Base-by-base conservation (phyloP, 148 eudicot species). In the Heliosperma pusillum region DNA sequence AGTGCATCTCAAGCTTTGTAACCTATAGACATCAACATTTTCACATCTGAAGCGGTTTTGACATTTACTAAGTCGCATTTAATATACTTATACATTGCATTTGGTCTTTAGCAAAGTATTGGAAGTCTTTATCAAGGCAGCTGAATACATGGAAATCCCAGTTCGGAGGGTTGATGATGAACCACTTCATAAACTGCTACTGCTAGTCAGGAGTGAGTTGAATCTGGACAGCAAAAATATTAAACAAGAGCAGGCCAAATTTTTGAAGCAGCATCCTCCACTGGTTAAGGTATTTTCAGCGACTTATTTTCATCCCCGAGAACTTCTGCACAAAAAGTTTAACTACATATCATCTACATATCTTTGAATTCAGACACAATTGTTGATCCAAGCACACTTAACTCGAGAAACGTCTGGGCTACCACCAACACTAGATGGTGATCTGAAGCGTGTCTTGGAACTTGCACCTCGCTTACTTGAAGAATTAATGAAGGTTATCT, bases 261-360 rank as follows among this genome's bases (percentile, higher is more conserved):
- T 95, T 86, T 88, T 92, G 93, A 95, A 95, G 91, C 98, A 95
- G 78, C 98, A 95, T 83, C 98, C 98, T 3, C 93, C 85, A 42
- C 77, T 90, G 68, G 97, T 92, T 62, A 95, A 95, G 97, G 98
- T 95, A 82, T 25, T 11, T 71, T 64, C 26, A 6, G 66, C 8
- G 55, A 59, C 45, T 64, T 21, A 56, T 67, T 52, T 24, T 22
- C 72, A 10, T 17, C 25, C 70, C 44, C 22, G 25, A 42, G 5
- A 30, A 62, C 59, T 26, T 53, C 58, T 56, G 16, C 22, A 40
- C 45, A 60, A 60, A 30, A 44, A 69, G 21, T 11, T 29, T 30
- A 11, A 67, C 13, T 74, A 30, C 44, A 63, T 9, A 71, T 29
- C 36, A 5, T 62, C 7, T 17, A 20, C 5, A 19, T 44, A 56